Evolutionary conservation across 2,329 filamentous ascomycete species (phyloP), one percentile per base, ranked within the genome.

Genomic region (Diplodia scrobiculata): DNA sequence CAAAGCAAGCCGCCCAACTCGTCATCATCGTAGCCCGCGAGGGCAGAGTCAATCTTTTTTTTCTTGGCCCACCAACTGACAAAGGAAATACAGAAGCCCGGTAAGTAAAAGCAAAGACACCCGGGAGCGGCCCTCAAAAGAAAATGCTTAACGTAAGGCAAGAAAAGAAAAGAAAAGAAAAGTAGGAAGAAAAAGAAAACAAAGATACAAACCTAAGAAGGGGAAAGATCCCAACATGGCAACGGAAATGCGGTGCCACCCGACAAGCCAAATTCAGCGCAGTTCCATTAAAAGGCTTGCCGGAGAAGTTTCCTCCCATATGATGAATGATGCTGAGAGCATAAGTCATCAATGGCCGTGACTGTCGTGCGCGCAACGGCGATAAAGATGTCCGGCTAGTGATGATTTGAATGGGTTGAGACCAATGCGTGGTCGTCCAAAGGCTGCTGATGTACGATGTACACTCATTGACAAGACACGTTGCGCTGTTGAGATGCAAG

Each of bases 31-130:
- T 66, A 66, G 64, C 64, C 64, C 64, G 64, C 64, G 64, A 66
- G 64, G 64, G 64, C 64, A 66, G 47, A 60, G 50, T 66, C 53
- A 59, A 66, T 66, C 64, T 60, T 66, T 66, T 60, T 66, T 60
- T 66, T n/a, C 60, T 66, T 25, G 25, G 41, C 52, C 52, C 51
- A 65, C 63, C 63, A 65, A 65, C 51, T 52, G 38, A 62, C 58
- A 63, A 63, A 63, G 48, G 32, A 63, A 53, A 34, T 45, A 41
- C 21, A 29, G 48, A 38, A 63, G 45, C 21, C 38, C 41, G 63
- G 25, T 54, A 50, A 66, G 45, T 41, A 66, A 59, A 65, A 38
- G 32, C 19, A 52, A 59, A 41, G 41, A 45, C 25, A 32, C 45
- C 50, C 32, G 21, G 45, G 34, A 25, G 48, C 45, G 36, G 36